Evolutionary conservation across 768 basidiomycete genomes (phyloP).

Genomic region (Erythrobasidium yunnanense): DNA sequence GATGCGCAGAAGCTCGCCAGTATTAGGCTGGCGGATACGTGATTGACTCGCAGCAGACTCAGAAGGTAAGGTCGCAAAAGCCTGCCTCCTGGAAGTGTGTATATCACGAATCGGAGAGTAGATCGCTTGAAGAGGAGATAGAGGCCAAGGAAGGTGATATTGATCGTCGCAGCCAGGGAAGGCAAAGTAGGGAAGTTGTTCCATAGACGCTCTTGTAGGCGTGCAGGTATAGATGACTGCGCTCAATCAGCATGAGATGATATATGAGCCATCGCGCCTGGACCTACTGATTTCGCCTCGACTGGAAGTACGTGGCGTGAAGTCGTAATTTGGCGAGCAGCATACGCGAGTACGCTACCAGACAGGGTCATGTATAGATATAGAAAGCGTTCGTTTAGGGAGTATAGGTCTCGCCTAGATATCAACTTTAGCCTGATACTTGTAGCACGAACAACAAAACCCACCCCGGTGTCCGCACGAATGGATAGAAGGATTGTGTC

Average conservation of each 20-base stretch:
- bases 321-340: not conserved
- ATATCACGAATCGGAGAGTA: constrained; percentile 18
- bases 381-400: constrained; percentile 12
- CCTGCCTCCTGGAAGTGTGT: constrained; percentile 11
- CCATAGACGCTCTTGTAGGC: not conserved
- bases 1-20: constrained; percentile 6
- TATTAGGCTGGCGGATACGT: not conserved
- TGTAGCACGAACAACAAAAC: not conserved
- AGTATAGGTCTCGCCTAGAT: not conserved
- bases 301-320: not conserved
- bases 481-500: not conserved
- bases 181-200: not conserved
- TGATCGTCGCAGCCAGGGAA: not conserved
- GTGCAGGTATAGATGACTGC: constrained; percentile 5
- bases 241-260: not conserved
- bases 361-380: not conserved
- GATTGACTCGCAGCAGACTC: constrained; percentile 15
- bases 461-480: constrained; percentile 8
- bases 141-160: constrained; percentile 13
- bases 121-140: constrained; percentile 21
- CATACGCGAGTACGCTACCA: not conserved
- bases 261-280: not conserved
- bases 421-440: not conserved
- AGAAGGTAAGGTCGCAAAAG: constrained; percentile 12
- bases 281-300: not conserved